Conservation (phyloP, 345 rosid genomes). For the Schrenkiella parvula region DNA sequence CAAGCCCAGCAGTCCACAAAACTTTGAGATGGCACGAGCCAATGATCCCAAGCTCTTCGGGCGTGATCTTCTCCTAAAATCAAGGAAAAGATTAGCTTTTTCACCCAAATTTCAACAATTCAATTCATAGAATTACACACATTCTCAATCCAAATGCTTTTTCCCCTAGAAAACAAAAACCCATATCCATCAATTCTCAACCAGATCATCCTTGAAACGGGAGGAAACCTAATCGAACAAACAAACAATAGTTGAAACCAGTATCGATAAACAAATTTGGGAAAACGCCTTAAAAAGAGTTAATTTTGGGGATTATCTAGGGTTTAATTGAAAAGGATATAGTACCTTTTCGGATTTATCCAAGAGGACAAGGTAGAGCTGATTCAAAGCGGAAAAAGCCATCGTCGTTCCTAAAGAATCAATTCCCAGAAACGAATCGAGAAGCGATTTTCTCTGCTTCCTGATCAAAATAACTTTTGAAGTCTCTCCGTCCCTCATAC, state of each 20-base stretch:
- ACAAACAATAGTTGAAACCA: not conserved
- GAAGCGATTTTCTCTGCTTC: not conserved
- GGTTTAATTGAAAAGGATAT: not conserved
- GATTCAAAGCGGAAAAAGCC: conserved; percentile 20
- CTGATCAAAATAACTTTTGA: not conserved
- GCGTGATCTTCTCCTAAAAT: conserved; percentile 26
- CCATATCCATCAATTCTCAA: not conserved
- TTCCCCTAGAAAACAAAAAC: not conserved
- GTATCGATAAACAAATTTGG: not conserved
- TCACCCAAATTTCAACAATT: conserved; percentile 10
- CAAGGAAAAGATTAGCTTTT: not conserved
- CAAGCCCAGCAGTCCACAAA: conserved; percentile 26
- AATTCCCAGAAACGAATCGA: conserved; percentile 9
- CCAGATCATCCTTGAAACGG: not conserved
- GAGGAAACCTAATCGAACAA: not conserved
- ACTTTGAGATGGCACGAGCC: conserved; percentile 23
- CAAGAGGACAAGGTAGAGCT: conserved; percentile 18
- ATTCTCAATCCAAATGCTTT: not conserved
- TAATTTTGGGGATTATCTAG: not conserved
- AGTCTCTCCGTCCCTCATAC: not conserved
- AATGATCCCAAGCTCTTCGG: conserved; percentile 11
- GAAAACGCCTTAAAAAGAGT: not conserved
- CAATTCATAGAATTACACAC: not conserved
- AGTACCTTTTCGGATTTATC: conserved; percentile 25
- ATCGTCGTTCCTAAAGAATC: conserved; percentile 9